Base-by-base conservation (phyloP, 225 moss, liverwort and hornwort genomes). In the Marchantia paleacea region DNA sequence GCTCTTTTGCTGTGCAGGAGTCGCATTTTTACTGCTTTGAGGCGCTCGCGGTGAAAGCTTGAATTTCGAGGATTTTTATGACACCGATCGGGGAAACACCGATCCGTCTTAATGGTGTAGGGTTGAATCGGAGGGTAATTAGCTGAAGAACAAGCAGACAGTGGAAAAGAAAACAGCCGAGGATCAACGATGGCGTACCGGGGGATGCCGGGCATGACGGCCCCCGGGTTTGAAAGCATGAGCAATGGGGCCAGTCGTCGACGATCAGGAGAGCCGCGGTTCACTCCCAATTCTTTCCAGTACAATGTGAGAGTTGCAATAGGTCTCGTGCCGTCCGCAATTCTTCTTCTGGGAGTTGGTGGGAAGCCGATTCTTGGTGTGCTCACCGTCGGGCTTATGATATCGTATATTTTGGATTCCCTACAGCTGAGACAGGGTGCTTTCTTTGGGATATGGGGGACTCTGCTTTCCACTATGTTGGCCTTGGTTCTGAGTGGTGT, bases 361-460 rank as follows among this genome's bases (percentile, higher is more conserved):
- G 99, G 99, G 61, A 95, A 88, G 82, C 87, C 94, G 0, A 88
- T 94, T 70, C 76, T 99, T 47, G 94, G 90, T 8, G 90, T 92
- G 4, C 81, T 95, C 19, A 99, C 94, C 0, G 91, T 99, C 20
- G 99, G 99, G 29, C 83, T 99, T 70, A 95, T 99, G 99, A 85
- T 99, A 51, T 84, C 95, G 1, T 99, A 99, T 67, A 99, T 99
- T 79, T 68, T 99, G 78, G 99, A 99, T 76, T 89, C 91, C 69
- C 75, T 99, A 57, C 91, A 93, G 74, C 81, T 95, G 77, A 99
- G 92, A 83, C 95, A 94, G 75, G 95, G 95, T 51, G 90, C 95
- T 72, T 91, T 99, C 84, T 95, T 99, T 83, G 99, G 91, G 3
- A 74, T 88, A 39, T 99, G 99, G 99, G 94, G 95, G 0, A 87